Evolutionary conservation across 306 rosid species (phyloP), one percentile per base, ranked within the genome.

Genomic region (Cyclanthera cordifolia): DNA sequence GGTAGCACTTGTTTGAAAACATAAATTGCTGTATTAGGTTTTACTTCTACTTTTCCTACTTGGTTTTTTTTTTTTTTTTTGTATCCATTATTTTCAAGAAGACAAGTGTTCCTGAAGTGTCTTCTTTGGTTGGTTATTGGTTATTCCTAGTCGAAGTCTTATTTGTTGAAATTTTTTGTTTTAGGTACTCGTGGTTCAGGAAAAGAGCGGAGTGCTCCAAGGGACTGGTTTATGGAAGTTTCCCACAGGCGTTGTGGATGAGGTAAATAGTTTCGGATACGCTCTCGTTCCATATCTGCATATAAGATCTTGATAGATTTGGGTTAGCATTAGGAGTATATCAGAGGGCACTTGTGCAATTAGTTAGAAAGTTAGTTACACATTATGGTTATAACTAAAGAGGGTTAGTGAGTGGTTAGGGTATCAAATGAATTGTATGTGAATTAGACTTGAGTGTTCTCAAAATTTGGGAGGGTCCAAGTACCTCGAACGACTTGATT

Each of bases 141-240:
- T 54, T 27, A 17, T 54, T 54, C 30, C 30, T 10, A 23, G 11
- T 39, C 51, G 8, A 5, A 63, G 28, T 39, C 19, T 20, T 15
- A 64, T 41, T 23, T 43, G 21, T 24, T 64, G 37, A 21, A 45
- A 21, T 23, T 4, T 34, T 28, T 63, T 57, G 41, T 69, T 63
- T 15, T 52, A 89, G 96, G 80, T 92, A 70, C 77, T 92, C n/a
- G 95, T 86, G 61, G 95, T 92, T 71, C 90, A 85, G 83, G 96
- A 89, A 80, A 92, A 82, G 76, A 73, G 67, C 21, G 98, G 98
- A 75, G 34, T 27, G 12, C 79, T 84, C 63, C 56, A 66, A 43
- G 90, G 95, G 45, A 79, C 56, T 64, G 89, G 95, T 21, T 72
- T 77, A 43, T 89, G 98, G 96, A 92, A 92, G 73, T 72, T 84